Evolutionary conservation across 2,329 filamentous ascomycete genomes (phyloP).

Genomic region (Xylogone sp.): DNA sequence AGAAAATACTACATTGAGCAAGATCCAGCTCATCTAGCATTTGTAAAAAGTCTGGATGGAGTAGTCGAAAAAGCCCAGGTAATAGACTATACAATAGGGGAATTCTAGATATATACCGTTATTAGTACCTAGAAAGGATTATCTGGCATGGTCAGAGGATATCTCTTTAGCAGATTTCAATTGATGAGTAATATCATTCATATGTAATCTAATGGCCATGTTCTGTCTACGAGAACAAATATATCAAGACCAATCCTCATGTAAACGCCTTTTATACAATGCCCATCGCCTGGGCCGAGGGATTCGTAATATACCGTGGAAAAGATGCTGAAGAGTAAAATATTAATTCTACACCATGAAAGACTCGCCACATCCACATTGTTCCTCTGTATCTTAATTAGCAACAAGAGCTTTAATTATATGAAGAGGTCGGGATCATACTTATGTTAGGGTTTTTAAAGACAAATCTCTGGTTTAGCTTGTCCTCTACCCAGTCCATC

Average conservation of each 20-base stretch:
- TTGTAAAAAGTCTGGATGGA: conserved; percentile 46
- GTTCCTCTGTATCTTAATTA: conserved; percentile 64
- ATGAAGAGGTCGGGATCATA: conserved; percentile 47
- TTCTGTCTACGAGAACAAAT: not conserved
- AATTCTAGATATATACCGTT: conserved; percentile 31
- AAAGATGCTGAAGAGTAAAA: conserved; percentile 8
- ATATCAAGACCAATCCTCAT: not conserved
- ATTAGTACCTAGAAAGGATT: too few relatives aligned
- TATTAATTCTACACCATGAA: conserved; percentile 67
- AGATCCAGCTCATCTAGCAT: conserved; percentile 61
- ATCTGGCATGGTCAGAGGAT: too few relatives aligned
- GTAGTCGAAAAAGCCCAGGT: conserved; percentile 52
- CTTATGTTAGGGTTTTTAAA: conserved; percentile 98
- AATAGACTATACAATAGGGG: conserved; percentile 55
- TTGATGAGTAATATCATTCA: not conserved
- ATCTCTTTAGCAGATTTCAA: too few relatives aligned
- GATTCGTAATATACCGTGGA: conserved; percentile 8
- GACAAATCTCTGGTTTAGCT: conserved; percentile 85
- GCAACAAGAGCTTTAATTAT: conserved; percentile 7
- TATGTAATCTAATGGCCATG: not conserved
- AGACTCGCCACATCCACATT: conserved; percentile 94
- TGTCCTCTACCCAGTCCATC: conserved; percentile 99
- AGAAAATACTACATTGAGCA: conserved; percentile 63
- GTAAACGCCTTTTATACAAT: conserved; percentile 25
- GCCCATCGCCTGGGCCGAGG: conserved; percentile 19